Evolutionary conservation across 768 basidiomycete species (phyloP), one percentile per base, ranked within the genome.

Genomic region (Thelephora aurantiotincta): DNA sequence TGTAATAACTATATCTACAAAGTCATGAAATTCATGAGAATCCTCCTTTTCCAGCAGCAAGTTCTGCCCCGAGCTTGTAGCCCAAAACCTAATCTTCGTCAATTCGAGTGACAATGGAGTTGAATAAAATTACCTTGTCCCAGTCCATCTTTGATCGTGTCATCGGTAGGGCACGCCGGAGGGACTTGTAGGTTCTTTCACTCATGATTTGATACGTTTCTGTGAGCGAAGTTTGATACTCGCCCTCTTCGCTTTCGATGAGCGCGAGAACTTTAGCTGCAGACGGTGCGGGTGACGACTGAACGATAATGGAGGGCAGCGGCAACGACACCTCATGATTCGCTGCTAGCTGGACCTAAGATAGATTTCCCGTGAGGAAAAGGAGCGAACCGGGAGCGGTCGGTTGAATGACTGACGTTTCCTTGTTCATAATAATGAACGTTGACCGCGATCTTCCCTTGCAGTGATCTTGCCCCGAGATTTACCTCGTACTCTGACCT

Each of bases 341-440:
- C 11, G 92, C 84, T 22, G 80, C 71, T 30, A 99, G 73, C 74
- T 98, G 96, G 30, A 97, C 93, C 88, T 97, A 54, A 13, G 35
- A 46, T 23, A 30, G 7, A 33, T 16, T 23, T 6, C 0, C 13
- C 23, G 11, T 35, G 5, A n/a, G 20, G 3, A 33, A 3, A 7
- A 42, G 11, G 51, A 14, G 44, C 16, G 45, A 33, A 2, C 19
- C 33, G 47, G 33, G 23, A 44, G 20, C 36, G 23, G 35, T 33
- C 41, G 16, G 35, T 33, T 38, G 16, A 3, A 33, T 22, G 4
- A 55, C 79, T 45, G 48, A 93, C 90, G 60, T 93, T 94, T 54
- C 94, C 94, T 60, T 96, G 90, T 62, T 99, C 96, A 58, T 93
- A 98, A 59, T 98, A 98, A 62, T 99, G 96, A 11, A 97, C 82